Evolutionary conservation across 2,329 filamentous ascomycete genomes (phyloP).

Genomic region (Penicillium thymicola): DNA sequence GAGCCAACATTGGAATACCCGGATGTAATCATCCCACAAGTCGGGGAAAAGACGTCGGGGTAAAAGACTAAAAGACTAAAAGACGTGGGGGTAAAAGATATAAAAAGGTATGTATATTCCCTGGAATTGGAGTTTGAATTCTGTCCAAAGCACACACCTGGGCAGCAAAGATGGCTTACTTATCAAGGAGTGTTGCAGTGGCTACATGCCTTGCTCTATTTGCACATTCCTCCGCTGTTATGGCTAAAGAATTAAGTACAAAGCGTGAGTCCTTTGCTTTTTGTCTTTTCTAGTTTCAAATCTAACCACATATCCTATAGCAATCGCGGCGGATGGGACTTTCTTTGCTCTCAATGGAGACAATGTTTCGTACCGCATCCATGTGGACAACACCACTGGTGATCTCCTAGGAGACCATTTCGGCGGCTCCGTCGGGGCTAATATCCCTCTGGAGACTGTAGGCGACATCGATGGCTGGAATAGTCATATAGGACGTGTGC

Average conservation of each 20-base stretch:
- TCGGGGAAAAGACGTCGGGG: neutral
- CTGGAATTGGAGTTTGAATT: neutral
- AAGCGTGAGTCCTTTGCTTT: neutral
- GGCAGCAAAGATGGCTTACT: slow-evolving; percentile 1
- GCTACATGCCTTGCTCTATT: neutral
- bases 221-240: neutral
- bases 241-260: neutral
- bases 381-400: slow-evolving; percentile 55
- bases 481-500: slow-evolving; percentile 48
- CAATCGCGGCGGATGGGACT: slow-evolving; percentile 53
- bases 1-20: neutral
- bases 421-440: slow-evolving; percentile 55
- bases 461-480: slow-evolving; percentile 53
- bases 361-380: slow-evolving; percentile 61
- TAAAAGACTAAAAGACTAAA: no score
- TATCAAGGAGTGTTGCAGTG: neutral
- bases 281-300: neutral
- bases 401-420: slow-evolving; percentile 62
- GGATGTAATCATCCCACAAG: neutral
- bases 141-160: neutral
- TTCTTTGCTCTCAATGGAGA: slow-evolving; percentile 58
- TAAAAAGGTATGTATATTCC: slow-evolving; percentile 1
- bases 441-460: slow-evolving; percentile 43
- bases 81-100: neutral
- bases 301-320: slow-evolving; percentile 28